Evolutionary conservation across 2,329 filamentous ascomycete genomes (phyloP).

Genomic region (Xylariomycetidae sp.): DNA sequence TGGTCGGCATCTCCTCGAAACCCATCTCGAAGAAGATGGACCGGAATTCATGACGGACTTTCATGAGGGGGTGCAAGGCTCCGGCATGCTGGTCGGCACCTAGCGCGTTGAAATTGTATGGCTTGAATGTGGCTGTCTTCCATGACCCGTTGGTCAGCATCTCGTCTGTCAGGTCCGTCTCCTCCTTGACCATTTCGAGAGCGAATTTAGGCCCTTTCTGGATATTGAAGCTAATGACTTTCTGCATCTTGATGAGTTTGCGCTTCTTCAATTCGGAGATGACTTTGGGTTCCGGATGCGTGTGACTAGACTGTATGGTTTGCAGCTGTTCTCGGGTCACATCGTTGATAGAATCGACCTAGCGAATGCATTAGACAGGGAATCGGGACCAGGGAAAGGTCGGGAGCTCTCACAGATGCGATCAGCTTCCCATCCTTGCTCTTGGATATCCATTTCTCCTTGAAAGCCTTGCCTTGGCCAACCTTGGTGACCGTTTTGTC

Average conservation of each 20-base stretch:
- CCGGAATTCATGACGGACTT: conserved; percentile 91
- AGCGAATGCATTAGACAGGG: background rate
- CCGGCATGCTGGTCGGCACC: conserved; percentile 58
- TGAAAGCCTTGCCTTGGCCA: conserved; percentile 94
- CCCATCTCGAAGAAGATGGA: conserved; percentile 97
- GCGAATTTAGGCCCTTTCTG: conserved; percentile 85
- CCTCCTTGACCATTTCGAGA: conserved; percentile 82
- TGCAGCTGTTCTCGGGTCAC: conserved; percentile 71
- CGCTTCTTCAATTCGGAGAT: conserved; percentile 84
- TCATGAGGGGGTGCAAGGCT: conserved; percentile 71
- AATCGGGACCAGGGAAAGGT: background rate
- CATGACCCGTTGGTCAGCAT: conserved; percentile 85
- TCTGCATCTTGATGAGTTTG: conserved; percentile 80
- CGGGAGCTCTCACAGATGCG: conserved; percentile 33
- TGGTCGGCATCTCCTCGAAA: conserved; percentile 95
- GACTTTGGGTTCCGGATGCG: conserved; percentile 68
- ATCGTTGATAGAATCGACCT: conserved; percentile 74
- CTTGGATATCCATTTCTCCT: conserved; percentile 65
- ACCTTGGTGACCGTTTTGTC: conserved; percentile 72
- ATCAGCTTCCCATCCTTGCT: conserved; percentile 30
- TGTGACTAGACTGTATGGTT: conserved; percentile 64
- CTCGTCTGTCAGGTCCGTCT: conserved; percentile 90
- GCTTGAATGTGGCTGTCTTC: conserved; percentile 90
- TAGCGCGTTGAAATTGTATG: conserved; percentile 50
- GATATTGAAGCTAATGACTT: conserved; percentile 80